Conservation (phyloP, 805 yeast genomes). For the Spathaspora arborariae region DNA sequence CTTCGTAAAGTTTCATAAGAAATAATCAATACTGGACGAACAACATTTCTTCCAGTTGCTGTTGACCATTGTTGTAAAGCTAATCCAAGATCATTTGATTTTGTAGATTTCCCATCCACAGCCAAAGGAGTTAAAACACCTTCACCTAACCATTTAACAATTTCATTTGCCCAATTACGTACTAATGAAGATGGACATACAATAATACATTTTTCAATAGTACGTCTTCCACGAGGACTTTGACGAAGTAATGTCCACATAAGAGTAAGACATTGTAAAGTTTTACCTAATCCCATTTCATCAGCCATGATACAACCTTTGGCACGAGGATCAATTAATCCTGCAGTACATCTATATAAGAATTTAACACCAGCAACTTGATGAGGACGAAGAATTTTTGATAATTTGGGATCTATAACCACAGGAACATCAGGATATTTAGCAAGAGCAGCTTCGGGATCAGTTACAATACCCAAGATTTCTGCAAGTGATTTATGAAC, state of each 20-base stretch:
- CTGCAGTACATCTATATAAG: slow-evolving; percentile 85
- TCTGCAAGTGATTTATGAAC: slow-evolving; percentile 72
- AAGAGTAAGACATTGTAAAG: slow-evolving; percentile 83
- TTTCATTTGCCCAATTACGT: slow-evolving; percentile 95
- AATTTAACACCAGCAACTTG: slow-evolving; percentile 95
- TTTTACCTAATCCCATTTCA: slow-evolving; percentile 97
- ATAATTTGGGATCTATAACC: slow-evolving; percentile 85
- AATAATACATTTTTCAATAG: slow-evolving; percentile 85
- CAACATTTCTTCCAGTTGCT: slow-evolving; percentile 83
- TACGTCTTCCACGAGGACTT: slow-evolving; percentile 77
- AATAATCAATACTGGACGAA: slow-evolving; percentile 88
- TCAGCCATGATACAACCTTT: slow-evolving; percentile 92
- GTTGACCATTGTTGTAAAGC: slow-evolving; percentile 80
- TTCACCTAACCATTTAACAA: slow-evolving; percentile 91
- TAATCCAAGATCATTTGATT: slow-evolving; percentile 61
- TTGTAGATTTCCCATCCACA: slow-evolving; percentile 84
- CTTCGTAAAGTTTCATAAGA: slow-evolving; percentile 91
- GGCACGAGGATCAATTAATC: slow-evolving; percentile 76
- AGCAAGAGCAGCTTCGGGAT: slow-evolving; percentile 43
- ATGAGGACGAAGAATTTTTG: slow-evolving; percentile 88
- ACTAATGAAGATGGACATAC: slow-evolving; percentile 95
- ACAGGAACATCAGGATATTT: slow-evolving; percentile 87
- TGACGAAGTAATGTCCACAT: slow-evolving; percentile 92
- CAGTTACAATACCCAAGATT: slow-evolving; percentile 65
- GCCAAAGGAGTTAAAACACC: slow-evolving; percentile 88